Evolutionary conservation across 2,329 filamentous ascomycete species (phyloP).

Genomic region (Fusarium sp.): DNA sequence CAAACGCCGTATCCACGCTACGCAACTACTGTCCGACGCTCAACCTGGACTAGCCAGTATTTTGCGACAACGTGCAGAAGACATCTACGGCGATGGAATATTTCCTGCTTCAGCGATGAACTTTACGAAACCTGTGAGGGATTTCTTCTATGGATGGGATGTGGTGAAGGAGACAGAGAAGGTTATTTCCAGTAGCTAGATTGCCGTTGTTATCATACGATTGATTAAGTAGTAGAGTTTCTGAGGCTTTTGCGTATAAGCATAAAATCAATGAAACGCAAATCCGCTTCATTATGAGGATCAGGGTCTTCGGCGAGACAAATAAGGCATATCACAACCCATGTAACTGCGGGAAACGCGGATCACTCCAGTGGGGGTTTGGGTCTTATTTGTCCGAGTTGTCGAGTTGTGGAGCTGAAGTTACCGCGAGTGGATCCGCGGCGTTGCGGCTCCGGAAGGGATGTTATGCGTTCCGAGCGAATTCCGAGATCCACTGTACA

Average conservation of each 20-base stretch:
- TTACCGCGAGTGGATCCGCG: too few relatives aligned
- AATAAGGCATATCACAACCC: background rate
- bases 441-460: background rate
- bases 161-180: fast-evolving
- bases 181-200: background rate
- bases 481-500: background rate
- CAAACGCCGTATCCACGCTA: background rate
- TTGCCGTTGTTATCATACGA: too few relatives aligned
- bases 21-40: background rate
- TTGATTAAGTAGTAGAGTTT: too few relatives aligned
- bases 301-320: background rate
- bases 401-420: too few relatives aligned
- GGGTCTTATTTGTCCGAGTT: background rate
- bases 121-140: background rate
- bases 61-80: background rate
- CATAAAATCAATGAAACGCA: fast-evolving
- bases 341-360: background rate
- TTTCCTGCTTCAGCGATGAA: background rate
- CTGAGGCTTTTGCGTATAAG: background rate
- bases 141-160: constrained; percentile 14
- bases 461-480: too few relatives aligned
- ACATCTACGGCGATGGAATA: background rate
- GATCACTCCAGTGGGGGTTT: background rate
- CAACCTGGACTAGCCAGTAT: background rate
- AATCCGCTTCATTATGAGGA: background rate